Base-by-base conservation (phyloP, 176 grass and related monocot species). In the Oryza glaberrima region DNA sequence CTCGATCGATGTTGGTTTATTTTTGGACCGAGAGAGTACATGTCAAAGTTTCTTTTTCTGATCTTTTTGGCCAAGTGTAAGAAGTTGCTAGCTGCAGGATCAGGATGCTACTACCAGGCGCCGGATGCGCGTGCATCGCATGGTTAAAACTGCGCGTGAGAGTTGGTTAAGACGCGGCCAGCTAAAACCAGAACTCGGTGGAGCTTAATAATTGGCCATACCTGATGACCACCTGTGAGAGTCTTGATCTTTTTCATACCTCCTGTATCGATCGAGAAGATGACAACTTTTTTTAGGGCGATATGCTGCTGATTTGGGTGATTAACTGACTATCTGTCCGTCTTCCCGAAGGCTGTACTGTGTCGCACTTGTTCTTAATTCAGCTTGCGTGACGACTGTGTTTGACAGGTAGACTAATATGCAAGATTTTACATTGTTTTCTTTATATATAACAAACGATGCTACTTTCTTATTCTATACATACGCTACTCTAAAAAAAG, bases 311-410 rank as follows among this genome's bases (percentile, higher is more conserved):
- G 28, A 49, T 49, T 16, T 6, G 35, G 5, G 7, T 0, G 7
- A 7, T 8, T 1, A 68, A 26, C 64, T 0, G 7, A 7, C 13
- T 1, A 68, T 26, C 64, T 77, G 73, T 44, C 64, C 73, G 9
- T 13, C 73, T 84, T 84, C 82, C 13, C 46, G 82, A 84, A 75
- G 25, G 7, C 25, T 9, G 77, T 47, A 77, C 58, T 22, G 2
- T 63, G 58, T 1, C 6, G 9, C 2, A 63, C 58, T 63, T 63
- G 2, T 58, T 17, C 52, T 58, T 20, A 10, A 11, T 47, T 44
- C 43, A 44, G 43, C 9, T 44, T 44, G 43, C 0, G 9, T 54
- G 51, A 54, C 51, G 51, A 54, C 16, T 17, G 51, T 17, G 52
- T 58, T 58, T 58, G 52, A 20, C 17, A 16, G 13, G 15, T 16